phyloP scores from a whole-genome alignment of 2,329 filamentous ascomycete genomes.

The Colletotrichum gloeosporioides region DNA sequence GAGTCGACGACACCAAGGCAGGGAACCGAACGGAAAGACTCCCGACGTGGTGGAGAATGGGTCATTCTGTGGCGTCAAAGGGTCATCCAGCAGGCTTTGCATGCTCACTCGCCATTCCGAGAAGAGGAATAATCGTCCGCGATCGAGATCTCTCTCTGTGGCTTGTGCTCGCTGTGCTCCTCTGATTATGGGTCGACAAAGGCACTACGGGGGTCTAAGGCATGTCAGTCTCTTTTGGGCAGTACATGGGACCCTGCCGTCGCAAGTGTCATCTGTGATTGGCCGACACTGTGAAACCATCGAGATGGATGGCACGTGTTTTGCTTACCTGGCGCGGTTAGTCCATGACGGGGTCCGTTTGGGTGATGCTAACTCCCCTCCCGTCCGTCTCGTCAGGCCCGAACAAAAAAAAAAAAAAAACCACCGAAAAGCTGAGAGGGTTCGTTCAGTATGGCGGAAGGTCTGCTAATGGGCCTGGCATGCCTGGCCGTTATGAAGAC shows the following conservation, averaged over 20 bases:
- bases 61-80: constrained; percentile 7
- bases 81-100: background rate
- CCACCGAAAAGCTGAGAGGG: background rate
- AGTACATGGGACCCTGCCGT: background rate
- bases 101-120: constrained; percentile 8
- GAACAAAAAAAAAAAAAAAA: no score
- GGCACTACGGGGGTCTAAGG: background rate
- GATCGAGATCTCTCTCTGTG: constrained; percentile 19
- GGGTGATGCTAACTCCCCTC: background rate
- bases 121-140: constrained; percentile 6
- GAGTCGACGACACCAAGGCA: background rate
- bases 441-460: background rate
- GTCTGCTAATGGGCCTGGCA: background rate
- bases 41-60: constrained; percentile 1
- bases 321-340: background rate
- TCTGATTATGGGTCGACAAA: background rate
- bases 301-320: background rate
- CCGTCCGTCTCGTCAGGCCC: background rate
- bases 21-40: background rate
- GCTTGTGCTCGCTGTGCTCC: background rate
- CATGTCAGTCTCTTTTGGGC: background rate
- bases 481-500: background rate
- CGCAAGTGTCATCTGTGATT: background rate
- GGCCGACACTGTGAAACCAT: background rate
- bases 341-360: background rate